phyloP scores from a whole-genome alignment of 2,329 filamentous ascomycete species.

The Rutstroemia sp. region DNA sequence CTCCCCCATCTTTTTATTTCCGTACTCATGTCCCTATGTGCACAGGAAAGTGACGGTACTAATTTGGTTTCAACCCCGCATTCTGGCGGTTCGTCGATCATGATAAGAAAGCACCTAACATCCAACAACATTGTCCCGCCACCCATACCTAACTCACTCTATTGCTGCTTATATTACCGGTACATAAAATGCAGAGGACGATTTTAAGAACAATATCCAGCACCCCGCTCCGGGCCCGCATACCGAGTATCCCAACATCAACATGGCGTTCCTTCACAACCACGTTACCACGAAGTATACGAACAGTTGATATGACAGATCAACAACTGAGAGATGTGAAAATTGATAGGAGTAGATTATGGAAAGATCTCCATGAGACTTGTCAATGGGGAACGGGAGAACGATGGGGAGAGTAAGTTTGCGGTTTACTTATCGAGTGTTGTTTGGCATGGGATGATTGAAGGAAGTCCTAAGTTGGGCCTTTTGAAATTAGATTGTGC shows the following conservation, averaged over 20 bases:
- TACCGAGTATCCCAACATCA: background rate
- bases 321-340: conserved; percentile 44
- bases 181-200: background rate
- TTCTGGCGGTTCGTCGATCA: no score
- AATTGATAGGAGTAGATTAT: conserved; percentile 51
- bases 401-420: conserved; percentile 57
- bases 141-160: no score
- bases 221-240: background rate
- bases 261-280: conserved; percentile 13
- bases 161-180: no score
- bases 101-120: no score
- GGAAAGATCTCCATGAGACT: conserved; percentile 56
- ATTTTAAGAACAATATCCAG: background rate
- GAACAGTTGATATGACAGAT: conserved; percentile 35
- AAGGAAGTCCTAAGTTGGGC: no score
- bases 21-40: no score
- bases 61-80: no score
- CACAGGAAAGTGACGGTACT: no score
- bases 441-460: no score
- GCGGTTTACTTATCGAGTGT: background rate
- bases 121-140: no score
- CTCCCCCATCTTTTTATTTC: no score
- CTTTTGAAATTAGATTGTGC: no score
- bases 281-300: conserved; percentile 13
- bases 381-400: conserved; percentile 61